phyloP scores from a whole-genome alignment of 345 rosid genomes.

The Syzygium aqueum region DNA sequence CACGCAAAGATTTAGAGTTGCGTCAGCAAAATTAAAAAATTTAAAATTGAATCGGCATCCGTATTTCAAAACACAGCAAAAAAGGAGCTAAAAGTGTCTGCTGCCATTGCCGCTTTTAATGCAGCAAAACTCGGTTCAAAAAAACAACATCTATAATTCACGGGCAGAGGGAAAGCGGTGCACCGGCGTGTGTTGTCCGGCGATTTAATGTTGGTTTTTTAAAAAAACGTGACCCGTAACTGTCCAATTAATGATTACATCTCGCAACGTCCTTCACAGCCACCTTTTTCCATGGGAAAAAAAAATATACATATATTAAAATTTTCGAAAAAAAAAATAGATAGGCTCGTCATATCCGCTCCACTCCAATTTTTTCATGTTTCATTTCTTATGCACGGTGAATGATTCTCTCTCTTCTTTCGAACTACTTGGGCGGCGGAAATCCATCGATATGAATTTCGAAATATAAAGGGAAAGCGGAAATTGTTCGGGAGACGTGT shows the following conservation, averaged over 20 bases:
- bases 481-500: background rate
- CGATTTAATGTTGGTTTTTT: background rate
- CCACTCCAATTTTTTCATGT: background rate
- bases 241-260: background rate
- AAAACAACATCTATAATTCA: background rate
- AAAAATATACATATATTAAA: too few relatives aligned
- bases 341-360: background rate
- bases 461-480: background rate
- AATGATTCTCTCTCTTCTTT: background rate
- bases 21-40: fast-evolving
- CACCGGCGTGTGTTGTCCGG: background rate
- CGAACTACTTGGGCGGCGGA: background rate
- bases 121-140: background rate
- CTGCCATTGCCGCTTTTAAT: background rate
- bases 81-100: background rate
- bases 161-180: background rate
- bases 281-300: background rate
- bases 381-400: background rate
- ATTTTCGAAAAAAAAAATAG: background rate
- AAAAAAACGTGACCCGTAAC: background rate
- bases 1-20: fast-evolving
- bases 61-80: background rate
- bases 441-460: background rate
- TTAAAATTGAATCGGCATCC: fast-evolving
- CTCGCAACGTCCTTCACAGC: background rate